Base-by-base conservation (phyloP, 352 stramenopile genomes). In the Globisporangium cylindrosporum region DNA sequence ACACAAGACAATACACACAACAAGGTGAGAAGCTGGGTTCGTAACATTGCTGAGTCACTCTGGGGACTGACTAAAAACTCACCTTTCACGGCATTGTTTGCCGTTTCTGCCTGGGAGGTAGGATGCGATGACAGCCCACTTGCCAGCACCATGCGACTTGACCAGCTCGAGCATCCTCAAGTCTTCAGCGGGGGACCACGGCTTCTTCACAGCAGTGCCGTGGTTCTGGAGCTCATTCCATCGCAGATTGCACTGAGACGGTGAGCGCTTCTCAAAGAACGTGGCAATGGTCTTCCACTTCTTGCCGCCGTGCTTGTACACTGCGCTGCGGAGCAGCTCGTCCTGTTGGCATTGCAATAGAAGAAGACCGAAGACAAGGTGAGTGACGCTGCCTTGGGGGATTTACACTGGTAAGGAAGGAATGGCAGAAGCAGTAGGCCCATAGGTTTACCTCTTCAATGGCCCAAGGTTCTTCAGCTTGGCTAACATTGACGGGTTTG, bases 51-150 rank as follows among this genome's bases (percentile, higher is more conserved):
- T 22, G 53, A 15, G 15, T 24, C 9, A 36, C 24, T 6, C 53
- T 59, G 53, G 25, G 14, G 15, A 38, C 7, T 24, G 15, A 9
- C 2, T 27, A 59, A 38, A 5, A 9, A 69, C 78, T 66, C 53
- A 89, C 81, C 86, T 68, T 68, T 97, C 90, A 7, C 91, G 86
- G 36, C 89, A 97, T 63, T 97, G 91, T 68, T 97, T 97, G 59
- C 91, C 89, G 32, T 93, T 94, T 38, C 91, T 79, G 22, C 86
- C 88, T 32, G 79, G 78, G 18, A 97, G 67, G 56, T 97, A 89
- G 32, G 85, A 91, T 7, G 90, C 90, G 34, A 96, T 96, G 41
- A 94, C 81, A 0, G 84, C 83, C 86, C 86, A 95, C 68, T 95
- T 93, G 64, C 74, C 78, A 1, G 86, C 64, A 1, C 83, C 81